Conservation (phyloP, 306 rosid species). For the Glycine latifolia region DNA sequence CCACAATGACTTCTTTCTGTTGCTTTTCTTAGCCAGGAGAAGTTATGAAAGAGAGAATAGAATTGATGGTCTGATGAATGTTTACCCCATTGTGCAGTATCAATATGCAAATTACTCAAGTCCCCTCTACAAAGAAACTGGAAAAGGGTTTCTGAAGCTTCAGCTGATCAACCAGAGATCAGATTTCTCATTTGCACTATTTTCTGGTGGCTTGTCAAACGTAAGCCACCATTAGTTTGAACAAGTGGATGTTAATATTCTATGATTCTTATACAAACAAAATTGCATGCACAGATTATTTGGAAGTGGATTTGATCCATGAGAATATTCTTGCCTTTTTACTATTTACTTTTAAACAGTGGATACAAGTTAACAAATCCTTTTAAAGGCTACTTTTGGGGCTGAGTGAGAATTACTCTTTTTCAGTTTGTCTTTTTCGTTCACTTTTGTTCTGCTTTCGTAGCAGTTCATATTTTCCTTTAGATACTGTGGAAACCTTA, state of each 20-base stretch:
- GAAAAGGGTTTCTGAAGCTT: constrained; percentile 71
- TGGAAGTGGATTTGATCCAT: neutral
- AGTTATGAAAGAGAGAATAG: neutral
- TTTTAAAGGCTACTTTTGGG: neutral
- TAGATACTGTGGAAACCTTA: neutral
- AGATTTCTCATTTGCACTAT: constrained; percentile 85
- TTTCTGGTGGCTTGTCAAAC: constrained; percentile 80
- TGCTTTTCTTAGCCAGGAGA: neutral
- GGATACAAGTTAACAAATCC: neutral
- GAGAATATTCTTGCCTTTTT: neutral
- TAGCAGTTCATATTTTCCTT: neutral
- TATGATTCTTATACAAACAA: constrained; percentile 6
- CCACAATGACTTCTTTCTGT: constrained; percentile 10
- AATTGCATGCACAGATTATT: neutral
- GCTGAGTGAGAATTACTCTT: neutral
- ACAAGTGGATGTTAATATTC: constrained; percentile 16
- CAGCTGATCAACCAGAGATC: constrained; percentile 89
- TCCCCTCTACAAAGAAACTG: constrained; percentile 60
- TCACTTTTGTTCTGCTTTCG: neutral
- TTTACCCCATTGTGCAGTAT: constrained; percentile 64
- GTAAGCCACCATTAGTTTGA: constrained; percentile 52
- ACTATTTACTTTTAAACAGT: neutral
- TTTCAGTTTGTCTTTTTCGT: neutral
- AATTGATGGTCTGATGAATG: constrained; percentile 21
- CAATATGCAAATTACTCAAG: constrained; percentile 77